phyloP scores from a whole-genome alignment of 257 asterid genomes.

The Ocimum tenuiflorum region DNA sequence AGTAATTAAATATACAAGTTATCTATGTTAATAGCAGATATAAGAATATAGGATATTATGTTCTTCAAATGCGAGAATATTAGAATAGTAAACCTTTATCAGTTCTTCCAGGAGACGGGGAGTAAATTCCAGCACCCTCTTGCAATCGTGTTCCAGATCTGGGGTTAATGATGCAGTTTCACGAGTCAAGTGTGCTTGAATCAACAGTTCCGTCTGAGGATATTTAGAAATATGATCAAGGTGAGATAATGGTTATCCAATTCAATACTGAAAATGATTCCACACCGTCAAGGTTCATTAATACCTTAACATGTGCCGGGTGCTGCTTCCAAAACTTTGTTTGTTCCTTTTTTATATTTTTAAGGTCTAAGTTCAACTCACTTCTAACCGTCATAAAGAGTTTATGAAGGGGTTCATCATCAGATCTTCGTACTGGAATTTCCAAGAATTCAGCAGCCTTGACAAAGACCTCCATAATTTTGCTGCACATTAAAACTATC shows the following conservation, averaged over 20 bases:
- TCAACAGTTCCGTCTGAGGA: constrained; percentile 66
- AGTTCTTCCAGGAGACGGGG: constrained; percentile 92
- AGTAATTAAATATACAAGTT: not conserved
- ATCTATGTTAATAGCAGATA: no score
- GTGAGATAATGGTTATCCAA: not conserved
- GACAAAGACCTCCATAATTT: constrained; percentile 73
- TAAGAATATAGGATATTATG: no score
- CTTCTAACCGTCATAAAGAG: constrained; percentile 62
- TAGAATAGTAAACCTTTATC: constrained; percentile 42
- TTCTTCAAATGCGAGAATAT: no score
- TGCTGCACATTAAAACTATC: constrained; percentile 47
- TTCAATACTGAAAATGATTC: constrained; percentile 3
- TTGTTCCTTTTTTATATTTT: constrained; percentile 73
- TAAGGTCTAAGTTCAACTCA: constrained; percentile 73
- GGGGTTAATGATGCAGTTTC: constrained; percentile 50
- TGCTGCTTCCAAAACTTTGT: constrained; percentile 91
- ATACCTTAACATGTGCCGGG: constrained; percentile 76
- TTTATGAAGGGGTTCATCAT: constrained; percentile 78
- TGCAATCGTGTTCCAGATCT: constrained; percentile 64
- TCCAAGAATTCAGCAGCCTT: constrained; percentile 82
- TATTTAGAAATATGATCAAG: constrained; percentile 11
- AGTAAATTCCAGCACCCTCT: constrained; percentile 50
- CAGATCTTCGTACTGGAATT: constrained; percentile 75
- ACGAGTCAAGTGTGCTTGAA: constrained; percentile 74
- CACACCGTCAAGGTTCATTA: constrained; percentile 10